Evolutionary conservation across 2,329 filamentous ascomycete species (phyloP).

Genomic region (Xylaria sp.): DNA sequence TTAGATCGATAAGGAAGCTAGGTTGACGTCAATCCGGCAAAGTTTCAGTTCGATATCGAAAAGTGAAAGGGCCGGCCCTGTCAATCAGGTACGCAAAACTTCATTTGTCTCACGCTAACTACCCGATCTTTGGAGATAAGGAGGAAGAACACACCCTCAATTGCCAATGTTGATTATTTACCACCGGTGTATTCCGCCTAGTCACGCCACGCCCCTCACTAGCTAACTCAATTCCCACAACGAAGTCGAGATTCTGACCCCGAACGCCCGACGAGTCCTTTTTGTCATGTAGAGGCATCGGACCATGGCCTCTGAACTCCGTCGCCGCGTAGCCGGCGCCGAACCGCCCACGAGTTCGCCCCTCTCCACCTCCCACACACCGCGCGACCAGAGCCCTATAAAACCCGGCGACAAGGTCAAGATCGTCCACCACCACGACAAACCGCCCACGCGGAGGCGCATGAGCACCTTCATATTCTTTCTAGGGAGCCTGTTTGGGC

Average conservation of each 20-base stretch:
- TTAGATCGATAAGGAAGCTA: background rate
- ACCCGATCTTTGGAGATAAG: no score
- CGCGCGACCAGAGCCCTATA: conserved; percentile 52
- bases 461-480: conserved; percentile 85
- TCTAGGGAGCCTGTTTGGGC: conserved; percentile 88
- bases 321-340: conserved; percentile 46
- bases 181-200: background rate
- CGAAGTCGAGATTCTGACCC: background rate
- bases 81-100: conserved; percentile 16
- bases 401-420: conserved; percentile 54
- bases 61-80: conserved; percentile 7
- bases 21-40: conserved; percentile 30
- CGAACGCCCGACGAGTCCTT: background rate
- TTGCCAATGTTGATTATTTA: background rate
- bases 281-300: conserved; percentile 45
- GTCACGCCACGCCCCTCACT: background rate
- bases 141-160: background rate
- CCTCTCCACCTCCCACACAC: conserved; percentile 41
- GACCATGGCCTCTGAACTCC: conserved; percentile 49
- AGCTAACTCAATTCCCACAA: background rate
- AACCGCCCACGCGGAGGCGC: conserved; percentile 71
- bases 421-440: conserved; percentile 55
- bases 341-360: conserved; percentile 47
- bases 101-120: conserved; percentile 4
- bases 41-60: conserved; percentile 19